Conservation (phyloP, 805 yeast species). For the Kodamaea hsintzibuensis region DNA sequence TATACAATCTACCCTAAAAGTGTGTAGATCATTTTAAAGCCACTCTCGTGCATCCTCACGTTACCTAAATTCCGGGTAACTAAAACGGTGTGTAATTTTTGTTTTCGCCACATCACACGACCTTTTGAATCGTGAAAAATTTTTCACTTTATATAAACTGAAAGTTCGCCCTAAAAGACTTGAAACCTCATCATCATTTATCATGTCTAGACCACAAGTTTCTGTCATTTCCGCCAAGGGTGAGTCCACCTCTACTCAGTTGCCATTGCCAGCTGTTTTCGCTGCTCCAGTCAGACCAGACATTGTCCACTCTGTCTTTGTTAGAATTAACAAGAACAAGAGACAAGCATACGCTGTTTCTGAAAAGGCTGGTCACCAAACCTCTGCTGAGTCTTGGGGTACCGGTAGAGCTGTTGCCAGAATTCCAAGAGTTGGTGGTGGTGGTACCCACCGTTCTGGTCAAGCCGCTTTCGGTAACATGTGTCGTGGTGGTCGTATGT, state of each 20-base stretch:
- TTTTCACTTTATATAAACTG: slow-evolving; percentile 13
- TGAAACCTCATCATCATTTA: slow-evolving; percentile 22
- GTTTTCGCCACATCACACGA: not conserved
- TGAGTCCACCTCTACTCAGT: slow-evolving; percentile 77
- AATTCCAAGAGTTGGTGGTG: slow-evolving; percentile 99
- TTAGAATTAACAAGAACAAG: slow-evolving; percentile 99
- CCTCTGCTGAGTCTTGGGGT: slow-evolving; percentile 99
- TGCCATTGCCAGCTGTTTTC: slow-evolving; percentile 98
- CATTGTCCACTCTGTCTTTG: slow-evolving; percentile 97
- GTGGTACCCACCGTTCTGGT: slow-evolving; percentile 99
- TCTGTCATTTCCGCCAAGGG: slow-evolving; percentile 89
- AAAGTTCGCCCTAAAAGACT: slow-evolving; percentile 9
- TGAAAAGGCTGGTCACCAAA: slow-evolving; percentile 99
- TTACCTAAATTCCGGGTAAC: slow-evolving; percentile 12
- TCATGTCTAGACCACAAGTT: slow-evolving; percentile 90
- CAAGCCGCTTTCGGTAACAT: slow-evolving; percentile 99
- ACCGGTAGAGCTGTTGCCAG: slow-evolving; percentile 99
- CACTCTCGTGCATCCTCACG: not conserved
- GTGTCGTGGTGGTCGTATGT: slow-evolving; percentile 99
- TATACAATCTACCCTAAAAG: not conserved
- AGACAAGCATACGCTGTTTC: slow-evolving; percentile 99
- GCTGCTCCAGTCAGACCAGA: slow-evolving; percentile 99
- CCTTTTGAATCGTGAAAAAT: slow-evolving; percentile 13
- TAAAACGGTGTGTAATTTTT: not conserved
- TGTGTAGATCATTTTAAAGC: not conserved